Conservation (phyloP, 2,329 filamentous ascomycete species). For the Triangularia setosa region DNA sequence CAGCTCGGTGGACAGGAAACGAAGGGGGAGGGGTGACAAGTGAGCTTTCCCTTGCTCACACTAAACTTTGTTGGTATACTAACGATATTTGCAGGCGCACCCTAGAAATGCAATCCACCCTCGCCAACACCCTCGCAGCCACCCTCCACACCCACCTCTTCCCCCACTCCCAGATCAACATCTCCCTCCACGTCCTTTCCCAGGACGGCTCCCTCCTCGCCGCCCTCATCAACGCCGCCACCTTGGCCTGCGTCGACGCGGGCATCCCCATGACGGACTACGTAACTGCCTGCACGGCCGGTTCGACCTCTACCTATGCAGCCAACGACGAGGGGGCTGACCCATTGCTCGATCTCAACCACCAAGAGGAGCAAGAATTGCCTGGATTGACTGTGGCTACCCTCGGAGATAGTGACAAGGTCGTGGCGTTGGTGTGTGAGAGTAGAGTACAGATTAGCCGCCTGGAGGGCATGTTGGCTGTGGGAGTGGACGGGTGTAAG, state of each 20-base stretch:
- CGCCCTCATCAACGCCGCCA: conserved; percentile 84
- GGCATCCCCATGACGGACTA: conserved; percentile 95
- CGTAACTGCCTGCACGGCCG: conserved; percentile 81
- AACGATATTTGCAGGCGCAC: conserved; percentile 57
- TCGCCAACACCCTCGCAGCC: conserved; percentile 71
- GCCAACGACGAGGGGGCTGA: conserved; percentile 66
- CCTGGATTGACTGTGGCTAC: conserved; percentile 86
- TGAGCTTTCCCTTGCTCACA: conserved; percentile 39
- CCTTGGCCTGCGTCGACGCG: conserved; percentile 87
- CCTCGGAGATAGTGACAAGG: conserved; percentile 66
- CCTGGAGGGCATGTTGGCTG: conserved; percentile 87
- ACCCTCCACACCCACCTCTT: conserved; percentile 84
- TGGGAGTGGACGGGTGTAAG: conserved; percentile 87
- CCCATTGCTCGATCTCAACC: conserved; percentile 75
- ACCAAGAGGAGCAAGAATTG: conserved; percentile 78
- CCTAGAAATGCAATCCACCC: conserved; percentile 74
- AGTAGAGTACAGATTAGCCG: conserved; percentile 77
- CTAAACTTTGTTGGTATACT: not conserved
- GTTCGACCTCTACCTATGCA: conserved; percentile 66
- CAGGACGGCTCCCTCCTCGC: conserved; percentile 89
- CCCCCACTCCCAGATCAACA: conserved; percentile 77
- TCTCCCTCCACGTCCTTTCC: conserved; percentile 81
- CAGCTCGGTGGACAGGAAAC: conserved; percentile 79
- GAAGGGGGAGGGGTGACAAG: conserved; percentile 73
- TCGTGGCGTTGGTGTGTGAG: conserved; percentile 80